Evolutionary conservation across 306 rosid species (phyloP), one percentile per base, ranked within the genome.

Genomic region (Nissolia schottii): DNA sequence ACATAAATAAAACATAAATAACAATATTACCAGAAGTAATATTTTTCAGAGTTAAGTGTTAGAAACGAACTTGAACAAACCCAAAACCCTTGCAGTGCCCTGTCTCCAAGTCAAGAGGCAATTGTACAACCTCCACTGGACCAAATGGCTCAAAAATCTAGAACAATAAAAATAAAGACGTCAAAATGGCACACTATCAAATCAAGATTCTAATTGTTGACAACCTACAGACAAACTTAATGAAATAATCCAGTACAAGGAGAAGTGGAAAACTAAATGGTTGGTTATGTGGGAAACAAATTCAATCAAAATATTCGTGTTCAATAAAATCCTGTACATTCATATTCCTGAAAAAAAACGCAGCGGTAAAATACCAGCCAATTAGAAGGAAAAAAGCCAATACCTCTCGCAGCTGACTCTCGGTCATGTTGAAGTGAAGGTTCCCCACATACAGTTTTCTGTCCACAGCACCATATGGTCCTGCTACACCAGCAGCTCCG

Each of bases 51-150:
- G 31, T 34, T 31, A 53, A 78, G 78, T n/a, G 46, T 27, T 19
- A 32, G 77, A 51, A 67, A 86, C 97, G 54, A 73, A 95, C 97
- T 67, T 91, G 99, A 83, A 95, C 86, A 89, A 95, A 95, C 56
- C 99, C 99, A 78, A 95, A 95, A 53, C 99, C 97, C 87, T 95
- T 91, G 97, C 99, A 95, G 71, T 95, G 99, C 65, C 97, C 97
- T 19, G 97, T 85, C 85, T 95, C 99, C 55, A 88, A 80, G 82
- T 95, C 97, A 74, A 90, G 91, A 60, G 99, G 99, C 65, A 95
- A 82, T 78, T 91, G 97, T 46, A 95, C 97, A 65, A 91, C 87
- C 82, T 95, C 99, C 77, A 91, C 97, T 0, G 90, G 95, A 71
- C 99, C 99, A 89, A 95, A 95, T 59, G 99, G 90, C 77, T 95